These are phyloP conservation scores for Tuber calosporum DNA, from an alignment of 495 filamentous ascomycete genomes.

Conservation along the genomic window DNA sequence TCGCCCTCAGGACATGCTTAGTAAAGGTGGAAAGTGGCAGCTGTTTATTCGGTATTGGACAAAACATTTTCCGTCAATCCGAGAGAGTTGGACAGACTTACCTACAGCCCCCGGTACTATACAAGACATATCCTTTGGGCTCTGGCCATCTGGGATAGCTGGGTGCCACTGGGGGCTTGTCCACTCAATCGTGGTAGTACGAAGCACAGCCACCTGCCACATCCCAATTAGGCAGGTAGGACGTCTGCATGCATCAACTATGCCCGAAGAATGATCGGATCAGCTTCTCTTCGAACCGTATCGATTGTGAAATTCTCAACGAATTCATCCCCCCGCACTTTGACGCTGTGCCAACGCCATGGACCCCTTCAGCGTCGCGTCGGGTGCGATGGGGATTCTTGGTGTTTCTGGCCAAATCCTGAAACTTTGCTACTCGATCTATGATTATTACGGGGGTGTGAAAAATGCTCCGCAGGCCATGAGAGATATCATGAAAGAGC, in stretches of 20 bases:
- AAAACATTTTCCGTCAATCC: too few relatives aligned
- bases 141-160: background rate
- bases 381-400: background rate
- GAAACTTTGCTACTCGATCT: slow-evolving; percentile 6
- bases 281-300: background rate
- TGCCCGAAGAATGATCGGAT: background rate
- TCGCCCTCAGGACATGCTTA: too few relatives aligned
- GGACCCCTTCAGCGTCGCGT: background rate
- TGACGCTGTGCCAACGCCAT: background rate
- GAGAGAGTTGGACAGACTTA: too few relatives aligned
- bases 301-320: background rate
- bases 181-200: background rate
- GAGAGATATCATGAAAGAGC: slow-evolving; percentile 13
- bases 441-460: slow-evolving; percentile 11
- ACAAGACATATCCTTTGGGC: background rate
- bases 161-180: background rate
- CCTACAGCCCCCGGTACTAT: too few relatives aligned
- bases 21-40: too few relatives aligned
- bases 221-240: background rate
- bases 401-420: background rate
- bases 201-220: background rate
- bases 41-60: too few relatives aligned
- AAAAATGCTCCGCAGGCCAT: slow-evolving; percentile 17
- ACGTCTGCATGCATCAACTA: background rate
- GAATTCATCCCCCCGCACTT: background rate